Evolutionary conservation across 2,329 filamentous ascomycete species (phyloP), one percentile per base, ranked within the genome.

Genomic region (Mollisiaceae sp.): DNA sequence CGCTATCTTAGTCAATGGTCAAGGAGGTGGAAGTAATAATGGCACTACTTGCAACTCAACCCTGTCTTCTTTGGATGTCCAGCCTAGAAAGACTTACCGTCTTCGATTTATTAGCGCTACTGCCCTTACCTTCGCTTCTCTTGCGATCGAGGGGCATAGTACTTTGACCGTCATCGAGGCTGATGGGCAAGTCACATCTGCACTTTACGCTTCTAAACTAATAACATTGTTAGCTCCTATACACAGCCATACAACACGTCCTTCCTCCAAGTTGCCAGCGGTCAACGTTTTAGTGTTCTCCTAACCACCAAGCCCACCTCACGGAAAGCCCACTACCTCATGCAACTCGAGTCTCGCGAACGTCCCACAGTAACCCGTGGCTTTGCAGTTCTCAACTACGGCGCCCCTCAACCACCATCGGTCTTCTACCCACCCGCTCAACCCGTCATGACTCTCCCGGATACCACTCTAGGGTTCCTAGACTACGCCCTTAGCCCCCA

Each of bases 31-130:
- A 2, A 79, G 76, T 15, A 70, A 68, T n/a, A 75, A 74, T 56
- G 71, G 36, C 73, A 79, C 67, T 66, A 61, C 57, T 24, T 78
- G 77, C 65, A 75, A 74, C 76, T 74, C 47, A 83, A 69, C 57
- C 63, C 41, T 75, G 6, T 79, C 81, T 4, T 78, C 86, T 3
- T 84, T 91, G 65, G 80, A 85, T 6, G 84, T 91, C 9, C 78
- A 88, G 43, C 85, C 88, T 0, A 83, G 79, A 12, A 86, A 82
- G 72, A 86, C 83, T 0, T 91, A 91, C 70, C 81, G 87, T 1
- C 76, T 91, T 60, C 81, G 89, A 11, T 85, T 88, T 71, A 82
- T 91, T 52, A 86, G 86, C 4, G 81, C 75, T 0, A 84, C 82
- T 0, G 84, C 84, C 0, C 77, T 90, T 20, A 86, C 85, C 0